Percentiles rank a stretch among this genome's conserved stretches.
Evolutionary conservation across 73 alveolate genomes (phyloP).

Genomic region (Paramecium biaurelia): DNA sequence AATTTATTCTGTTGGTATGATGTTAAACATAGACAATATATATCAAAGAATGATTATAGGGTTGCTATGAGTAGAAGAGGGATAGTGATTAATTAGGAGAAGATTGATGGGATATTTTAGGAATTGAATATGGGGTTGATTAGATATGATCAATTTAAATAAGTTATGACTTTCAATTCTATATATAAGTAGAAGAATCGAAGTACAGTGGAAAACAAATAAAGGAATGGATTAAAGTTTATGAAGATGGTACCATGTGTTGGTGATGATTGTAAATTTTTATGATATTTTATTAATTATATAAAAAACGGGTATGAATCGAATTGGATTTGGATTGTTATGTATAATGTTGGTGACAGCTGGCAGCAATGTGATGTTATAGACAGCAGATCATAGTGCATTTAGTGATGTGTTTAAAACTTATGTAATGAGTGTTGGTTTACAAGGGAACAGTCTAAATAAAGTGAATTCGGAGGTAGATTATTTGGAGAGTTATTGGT

Average conservation of each 20-base stretch:
- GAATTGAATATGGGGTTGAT: background rate
- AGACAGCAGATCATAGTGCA: background rate
- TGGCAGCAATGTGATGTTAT: background rate
- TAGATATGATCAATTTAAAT: background rate
- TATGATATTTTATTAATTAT: background rate
- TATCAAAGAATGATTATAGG: background rate
- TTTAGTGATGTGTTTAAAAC: background rate
- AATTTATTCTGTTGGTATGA: background rate
- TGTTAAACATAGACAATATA: background rate
- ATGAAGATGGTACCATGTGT: background rate
- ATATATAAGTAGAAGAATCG: background rate
- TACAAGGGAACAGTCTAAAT: background rate
- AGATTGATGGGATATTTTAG: background rate
- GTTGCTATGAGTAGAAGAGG: background rate
- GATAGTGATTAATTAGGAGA: background rate
- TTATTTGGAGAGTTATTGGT: background rate
- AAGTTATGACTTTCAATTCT: background rate
- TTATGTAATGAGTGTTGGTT: background rate
- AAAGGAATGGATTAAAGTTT: background rate
- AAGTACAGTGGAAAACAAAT: background rate
- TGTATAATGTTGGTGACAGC: background rate
- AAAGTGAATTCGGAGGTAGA: constrained; percentile 9
- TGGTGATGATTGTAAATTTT: background rate
- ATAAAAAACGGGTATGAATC: constrained; percentile 46
- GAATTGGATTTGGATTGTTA: background rate